Conservation (phyloP, 805 yeast genomes). For the Tetrapisispora iriomotensis region DNA sequence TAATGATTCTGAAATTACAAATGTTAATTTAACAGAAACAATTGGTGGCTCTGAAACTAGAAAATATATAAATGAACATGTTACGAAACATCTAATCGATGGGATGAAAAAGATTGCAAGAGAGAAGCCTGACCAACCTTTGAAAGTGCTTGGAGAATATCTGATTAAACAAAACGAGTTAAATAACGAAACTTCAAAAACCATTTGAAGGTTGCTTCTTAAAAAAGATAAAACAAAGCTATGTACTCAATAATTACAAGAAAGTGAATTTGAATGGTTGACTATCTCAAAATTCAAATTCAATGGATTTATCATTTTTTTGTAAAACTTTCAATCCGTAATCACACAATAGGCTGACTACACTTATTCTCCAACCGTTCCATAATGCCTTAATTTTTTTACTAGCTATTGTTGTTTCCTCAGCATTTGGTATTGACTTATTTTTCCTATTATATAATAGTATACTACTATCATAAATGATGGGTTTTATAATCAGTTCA, state of each 20-base stretch:
- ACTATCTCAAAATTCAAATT: constrained; percentile 28
- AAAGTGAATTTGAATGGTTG: no score
- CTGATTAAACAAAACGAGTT: constrained; percentile 33
- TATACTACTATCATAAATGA: constrained; percentile 36
- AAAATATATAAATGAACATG: constrained; percentile 52
- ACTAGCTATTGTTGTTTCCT: neutral
- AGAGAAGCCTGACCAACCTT: constrained; percentile 46
- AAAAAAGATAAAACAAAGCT: neutral
- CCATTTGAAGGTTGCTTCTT: neutral
- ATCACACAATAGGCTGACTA: constrained; percentile 66
- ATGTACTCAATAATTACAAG: neutral
- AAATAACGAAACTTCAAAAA: neutral
- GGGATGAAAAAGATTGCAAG: constrained; percentile 50
- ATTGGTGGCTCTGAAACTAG: constrained; percentile 69
- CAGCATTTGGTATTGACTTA: no score
- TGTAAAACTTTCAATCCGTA: constrained; percentile 62
- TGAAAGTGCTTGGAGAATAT: constrained; percentile 44
- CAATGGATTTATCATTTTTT: constrained; percentile 30
- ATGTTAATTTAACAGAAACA: constrained; percentile 33
- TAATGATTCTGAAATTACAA: neutral
- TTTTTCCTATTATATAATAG: neutral
- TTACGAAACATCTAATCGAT: constrained; percentile 52
- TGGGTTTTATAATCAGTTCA: constrained; percentile 51
- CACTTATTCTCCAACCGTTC: constrained; percentile 89
- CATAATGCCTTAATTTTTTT: constrained; percentile 36